Evolutionary conservation across 2,329 filamentous ascomycete genomes (phyloP), one percentile per base, ranked within the genome.

Genomic region (Epicoccum nigrum): DNA sequence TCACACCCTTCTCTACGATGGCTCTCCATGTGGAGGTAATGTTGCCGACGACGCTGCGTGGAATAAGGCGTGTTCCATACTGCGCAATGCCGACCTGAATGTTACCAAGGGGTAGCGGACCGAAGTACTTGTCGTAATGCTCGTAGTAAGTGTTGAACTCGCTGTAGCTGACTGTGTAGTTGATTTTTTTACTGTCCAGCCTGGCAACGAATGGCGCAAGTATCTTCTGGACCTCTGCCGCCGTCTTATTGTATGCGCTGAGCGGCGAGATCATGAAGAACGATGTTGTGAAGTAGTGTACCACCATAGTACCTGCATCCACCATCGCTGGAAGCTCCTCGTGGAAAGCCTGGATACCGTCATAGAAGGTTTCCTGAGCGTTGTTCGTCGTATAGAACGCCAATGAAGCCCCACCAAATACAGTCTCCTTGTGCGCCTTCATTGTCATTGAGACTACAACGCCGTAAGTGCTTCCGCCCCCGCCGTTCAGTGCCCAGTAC

Each of bases 401-500:
- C 23, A 62, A 38, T 15, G 46, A 45, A 13, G 57, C 59, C 8
- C 59, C 60, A 13, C 55, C 47, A 15, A 60, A 55, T 8, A 63
- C 38, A 6, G 51, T 28, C 27, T 61, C 58, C 16, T 62, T 49
- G 49, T 65, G 55, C 11, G 62, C 60, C 9, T 59, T 59, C 4
- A 67, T 49, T 4, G 61, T 62, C 31, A 63, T 51, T 0, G 61
- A 64, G 1, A 63, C 57, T 0, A 65, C 63, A 5, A 68, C 47
- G 17, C 64, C 65, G 23, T 52, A 69, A 0, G 65, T 70, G 25
- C 62, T 51, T 7, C 64, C 65, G 9, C 65, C 67, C 7, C 65
- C 65, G 19, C 67, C 66, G 4, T 54, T 55, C 5, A 70, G 42
- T 1, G 65, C 67, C 66, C 64, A 70, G 49, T 56, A 70, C 1